Percentiles rank a stretch among this genome's conserved stretches.
Conservation (phyloP, 1,284 basidiomycete species). For the Dichomitus squalens region DNA sequence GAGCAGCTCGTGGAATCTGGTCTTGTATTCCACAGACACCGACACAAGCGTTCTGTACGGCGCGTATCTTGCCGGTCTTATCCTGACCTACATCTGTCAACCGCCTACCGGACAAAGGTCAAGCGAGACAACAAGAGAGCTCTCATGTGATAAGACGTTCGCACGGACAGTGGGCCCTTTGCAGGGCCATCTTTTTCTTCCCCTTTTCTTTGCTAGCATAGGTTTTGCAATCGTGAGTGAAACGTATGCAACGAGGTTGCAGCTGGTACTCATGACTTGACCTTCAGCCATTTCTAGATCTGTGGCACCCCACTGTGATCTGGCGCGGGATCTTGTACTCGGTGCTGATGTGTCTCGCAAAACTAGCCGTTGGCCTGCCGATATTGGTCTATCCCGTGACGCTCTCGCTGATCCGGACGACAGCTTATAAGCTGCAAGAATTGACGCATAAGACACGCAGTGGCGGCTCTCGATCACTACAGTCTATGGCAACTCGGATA, state of each 20-base stretch:
- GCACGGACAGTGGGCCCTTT: conserved; percentile 36
- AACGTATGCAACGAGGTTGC: background rate
- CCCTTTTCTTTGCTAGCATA: conserved; percentile 58
- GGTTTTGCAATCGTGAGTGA: conserved; percentile 49
- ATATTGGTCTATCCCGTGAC: conserved; percentile 19
- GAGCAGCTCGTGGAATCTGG: no score
- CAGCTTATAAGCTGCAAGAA: background rate
- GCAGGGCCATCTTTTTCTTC: conserved; percentile 43
- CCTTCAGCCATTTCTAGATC: conserved; percentile 44
- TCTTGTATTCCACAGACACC: conserved; percentile 24
- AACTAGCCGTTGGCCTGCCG: conserved; percentile 35
- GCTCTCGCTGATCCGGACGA: background rate
- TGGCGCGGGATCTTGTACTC: conserved; percentile 55
- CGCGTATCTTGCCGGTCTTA: conserved; percentile 32
- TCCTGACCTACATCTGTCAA: conserved; percentile 27
- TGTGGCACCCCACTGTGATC: conserved; percentile 46
- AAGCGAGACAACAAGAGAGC: background rate
- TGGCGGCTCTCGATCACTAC: background rate
- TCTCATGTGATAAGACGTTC: conserved; percentile 33
- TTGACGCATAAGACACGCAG: background rate
- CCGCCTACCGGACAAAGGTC: conserved; percentile 2
- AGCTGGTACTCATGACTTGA: background rate
- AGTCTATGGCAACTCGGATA: background rate
- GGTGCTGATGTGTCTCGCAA: conserved; percentile 50
- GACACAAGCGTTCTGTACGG: conserved; percentile 34